Base-by-base conservation (phyloP, 306 rosid species). In the Sechiopsis laciniata region DNA sequence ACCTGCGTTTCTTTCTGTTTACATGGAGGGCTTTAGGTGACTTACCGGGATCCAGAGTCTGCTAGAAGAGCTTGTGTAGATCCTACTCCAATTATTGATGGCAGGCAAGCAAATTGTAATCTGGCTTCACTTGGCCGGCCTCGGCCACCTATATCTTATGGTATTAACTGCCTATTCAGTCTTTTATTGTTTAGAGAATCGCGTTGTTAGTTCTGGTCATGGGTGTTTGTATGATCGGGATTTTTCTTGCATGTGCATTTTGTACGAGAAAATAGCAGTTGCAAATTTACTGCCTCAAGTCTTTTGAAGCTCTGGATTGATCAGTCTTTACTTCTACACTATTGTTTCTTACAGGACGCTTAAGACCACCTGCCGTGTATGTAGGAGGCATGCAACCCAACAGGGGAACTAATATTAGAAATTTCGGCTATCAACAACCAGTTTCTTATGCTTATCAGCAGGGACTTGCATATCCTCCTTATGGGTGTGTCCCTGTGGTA, bases 11-110 rank as follows among this genome's bases (percentile, higher is more conserved):
- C 35, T 85, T 78, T 72, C 83, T 76, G 79, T 77, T 80, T 91
- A 80, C 89, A 75, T 91, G 97, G 96, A 89, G 97, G 96, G 86
- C 84, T 85, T 42, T 85, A 93, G 98, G 98, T 93, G 82, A 90
- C 98, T 88, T 93, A 90, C 85, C 90, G 88, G 78, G 96, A 93
- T 74, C 90, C 96, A 15, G 98, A 90, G 85, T 86, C 98, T 77
- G 97, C 98, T 58, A 84, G 91, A 56, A 87, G 98, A 78, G 97
- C 98, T 48, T 93, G 98, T 69, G 86, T 83, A 15, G 97, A 90
- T 88, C 96, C 98, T 11, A 75, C 87, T 62, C 98, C 98, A 7
- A 64, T 88, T 62, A 93, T 93, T 61, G 98, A 93, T 80, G 97
- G 98, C 76, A 84, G 98, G 83, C 88, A 94, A 57, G 97, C 98